phyloP scores from a whole-genome alignment of 306 rosid species.

The Boehmeria nivea region DNA sequence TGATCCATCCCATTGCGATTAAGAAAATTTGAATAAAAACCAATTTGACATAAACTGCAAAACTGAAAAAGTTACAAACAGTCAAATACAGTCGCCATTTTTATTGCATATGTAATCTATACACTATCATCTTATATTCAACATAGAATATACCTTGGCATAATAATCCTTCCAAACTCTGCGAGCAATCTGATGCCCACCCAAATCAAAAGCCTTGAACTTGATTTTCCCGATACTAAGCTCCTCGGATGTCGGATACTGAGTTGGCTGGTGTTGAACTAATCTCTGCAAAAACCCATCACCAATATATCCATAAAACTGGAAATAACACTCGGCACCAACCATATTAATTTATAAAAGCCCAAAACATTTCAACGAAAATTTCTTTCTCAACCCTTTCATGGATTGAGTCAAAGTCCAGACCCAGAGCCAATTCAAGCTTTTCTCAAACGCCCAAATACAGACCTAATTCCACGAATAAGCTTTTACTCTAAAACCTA shows the following conservation, averaged over 20 bases:
- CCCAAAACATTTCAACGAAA: constrained; percentile 35
- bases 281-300: constrained; percentile 60
- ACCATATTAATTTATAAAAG: too few species aligned
- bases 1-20: too few species aligned
- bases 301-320: too few species aligned
- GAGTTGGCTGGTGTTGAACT: constrained; percentile 85
- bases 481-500: too few species aligned
- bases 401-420: constrained; percentile 82
- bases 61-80: background rate
- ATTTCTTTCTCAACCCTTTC: too few species aligned
- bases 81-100: background rate
- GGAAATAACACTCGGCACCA: too few species aligned
- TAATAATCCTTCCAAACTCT: constrained; percentile 87
- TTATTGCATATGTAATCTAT: background rate
- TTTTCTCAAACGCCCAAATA: background rate
- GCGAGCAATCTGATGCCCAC: constrained; percentile 85
- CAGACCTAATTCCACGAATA: too few species aligned
- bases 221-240: constrained; percentile 70
- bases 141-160: constrained; percentile 49
- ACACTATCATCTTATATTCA: background rate
- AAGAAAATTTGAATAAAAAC: too few species aligned
- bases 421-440: background rate
- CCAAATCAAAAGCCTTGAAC: constrained; percentile 87
- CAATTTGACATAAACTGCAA: too few species aligned
- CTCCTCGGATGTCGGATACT: constrained; percentile 79